These are phyloP conservation scores for Neurospora sp. DNA, from an alignment of 495 filamentous ascomycete genomes.

Conservation along the genomic window DNA sequence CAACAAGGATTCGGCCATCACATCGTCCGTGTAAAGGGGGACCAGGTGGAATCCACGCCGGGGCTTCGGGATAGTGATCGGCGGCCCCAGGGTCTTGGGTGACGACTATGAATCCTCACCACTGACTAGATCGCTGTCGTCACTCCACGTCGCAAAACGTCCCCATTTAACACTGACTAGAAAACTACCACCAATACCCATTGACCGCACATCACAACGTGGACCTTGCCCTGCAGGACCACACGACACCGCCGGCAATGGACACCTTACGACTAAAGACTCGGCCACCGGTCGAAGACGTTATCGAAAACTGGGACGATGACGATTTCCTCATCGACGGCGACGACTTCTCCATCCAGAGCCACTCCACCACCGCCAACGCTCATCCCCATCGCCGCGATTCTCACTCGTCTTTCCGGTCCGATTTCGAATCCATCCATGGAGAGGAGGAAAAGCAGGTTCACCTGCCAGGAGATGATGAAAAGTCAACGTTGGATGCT, in stretches of 20 bases:
- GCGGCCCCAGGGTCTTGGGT: conserved; percentile 12
- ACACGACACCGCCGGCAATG: conserved; percentile 30
- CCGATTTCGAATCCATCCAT: conserved; percentile 64
- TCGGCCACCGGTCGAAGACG: conserved; percentile 44
- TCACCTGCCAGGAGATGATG: conserved; percentile 66
- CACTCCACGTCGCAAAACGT: conserved; percentile 11
- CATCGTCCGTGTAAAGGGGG: neutral
- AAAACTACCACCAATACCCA: neutral
- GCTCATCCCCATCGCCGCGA: conserved; percentile 49
- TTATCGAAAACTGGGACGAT: conserved; percentile 82
- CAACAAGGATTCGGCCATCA: neutral
- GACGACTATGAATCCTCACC: conserved; percentile 28
- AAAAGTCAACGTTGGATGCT: conserved; percentile 67
- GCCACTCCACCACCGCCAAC: conserved; percentile 50
- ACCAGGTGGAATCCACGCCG: neutral
- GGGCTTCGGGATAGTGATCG: conserved; percentile 1
- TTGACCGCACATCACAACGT: neutral
- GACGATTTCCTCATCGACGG: conserved; percentile 69
- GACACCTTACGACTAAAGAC: conserved; percentile 47
- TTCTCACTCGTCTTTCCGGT: conserved; percentile 70
- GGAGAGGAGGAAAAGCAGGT: conserved; percentile 83
- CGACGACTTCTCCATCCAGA: conserved; percentile 58
- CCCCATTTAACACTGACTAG: neutral
- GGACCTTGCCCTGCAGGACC: neutral
- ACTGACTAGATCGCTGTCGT: conserved; percentile 19